These are phyloP conservation scores for Citrus cavaleriei DNA, from an alignment of 345 rosid species.

Conservation along the genomic window DNA sequence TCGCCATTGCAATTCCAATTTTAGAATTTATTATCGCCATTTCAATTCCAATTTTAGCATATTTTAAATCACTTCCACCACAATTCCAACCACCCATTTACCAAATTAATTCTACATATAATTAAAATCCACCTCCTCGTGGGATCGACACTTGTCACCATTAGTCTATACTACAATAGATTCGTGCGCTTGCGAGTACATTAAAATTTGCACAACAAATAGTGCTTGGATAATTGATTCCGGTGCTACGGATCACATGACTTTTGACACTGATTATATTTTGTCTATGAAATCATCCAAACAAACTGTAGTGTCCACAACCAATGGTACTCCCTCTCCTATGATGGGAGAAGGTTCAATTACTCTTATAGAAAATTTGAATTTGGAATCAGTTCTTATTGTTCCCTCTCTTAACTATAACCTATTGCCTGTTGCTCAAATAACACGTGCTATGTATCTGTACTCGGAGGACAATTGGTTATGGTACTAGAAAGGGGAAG, in stretches of 20 bases:
- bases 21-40: no score
- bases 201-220: no score
- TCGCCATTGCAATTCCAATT: no score
- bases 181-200: no score
- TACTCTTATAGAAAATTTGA: not conserved
- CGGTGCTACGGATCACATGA: not conserved
- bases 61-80: no score
- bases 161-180: no score
- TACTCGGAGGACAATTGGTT: not conserved
- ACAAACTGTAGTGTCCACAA: not conserved
- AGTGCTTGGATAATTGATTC: not conserved
- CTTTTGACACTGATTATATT: not conserved
- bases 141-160: no score
- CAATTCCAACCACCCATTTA: no score
- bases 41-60: no score
- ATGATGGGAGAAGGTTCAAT: not conserved
- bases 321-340: not conserved
- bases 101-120: no score
- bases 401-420: not conserved
- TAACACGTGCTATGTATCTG: not conserved
- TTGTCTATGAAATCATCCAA: not conserved
- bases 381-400: not conserved
- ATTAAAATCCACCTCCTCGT: no score
- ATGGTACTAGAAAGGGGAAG: not conserved
- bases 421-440: not conserved